A percentile compares a stretch with the other conserved stretches of the same genome.
Conservation (phyloP, 345 rosid species). For the Clarkia xantiana region DNA sequence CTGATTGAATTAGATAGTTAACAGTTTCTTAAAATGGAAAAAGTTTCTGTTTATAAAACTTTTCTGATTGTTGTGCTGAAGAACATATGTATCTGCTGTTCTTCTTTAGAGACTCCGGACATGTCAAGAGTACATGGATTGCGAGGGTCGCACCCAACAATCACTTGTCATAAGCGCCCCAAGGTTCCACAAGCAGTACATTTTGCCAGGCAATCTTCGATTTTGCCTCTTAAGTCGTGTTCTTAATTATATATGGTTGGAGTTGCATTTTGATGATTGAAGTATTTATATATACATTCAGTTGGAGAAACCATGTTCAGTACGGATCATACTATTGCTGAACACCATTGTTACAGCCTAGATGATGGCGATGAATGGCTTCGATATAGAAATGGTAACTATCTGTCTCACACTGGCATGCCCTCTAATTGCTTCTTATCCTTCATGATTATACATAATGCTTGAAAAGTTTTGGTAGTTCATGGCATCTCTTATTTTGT, state of each 20-base stretch:
- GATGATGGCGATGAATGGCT: slow-evolving; percentile 62
- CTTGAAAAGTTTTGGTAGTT: too few relatives aligned
- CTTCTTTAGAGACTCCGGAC: slow-evolving; percentile 58
- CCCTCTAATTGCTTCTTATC: too few relatives aligned
- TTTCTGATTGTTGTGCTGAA: slow-evolving; percentile 1
- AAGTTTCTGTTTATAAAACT: not conserved
- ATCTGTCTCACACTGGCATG: too few relatives aligned
- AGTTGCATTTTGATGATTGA: slow-evolving; percentile 5
- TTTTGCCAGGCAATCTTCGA: slow-evolving; percentile 49
- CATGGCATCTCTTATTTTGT: too few relatives aligned
- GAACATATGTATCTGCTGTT: slow-evolving; percentile 3
- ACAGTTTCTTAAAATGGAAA: too few relatives aligned
- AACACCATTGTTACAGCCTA: slow-evolving; percentile 41
- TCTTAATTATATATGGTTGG: not conserved
- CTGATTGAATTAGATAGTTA: too few relatives aligned
- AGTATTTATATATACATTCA: slow-evolving; percentile 12
- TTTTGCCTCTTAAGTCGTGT: too few relatives aligned
- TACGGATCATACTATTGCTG: slow-evolving; percentile 35
- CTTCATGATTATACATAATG: too few relatives aligned
- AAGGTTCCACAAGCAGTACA: slow-evolving; percentile 69
- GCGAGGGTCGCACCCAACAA: slow-evolving; percentile 72
- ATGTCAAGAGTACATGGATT: slow-evolving; percentile 79
- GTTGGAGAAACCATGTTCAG: slow-evolving; percentile 72
- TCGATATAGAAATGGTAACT: slow-evolving; percentile 37
- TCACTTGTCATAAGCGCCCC: slow-evolving; percentile 69